Evolutionary conservation across 2,329 filamentous ascomycete genomes (phyloP), one percentile per base, ranked within the genome.

Genomic region (Cyphellophora europaea): DNA sequence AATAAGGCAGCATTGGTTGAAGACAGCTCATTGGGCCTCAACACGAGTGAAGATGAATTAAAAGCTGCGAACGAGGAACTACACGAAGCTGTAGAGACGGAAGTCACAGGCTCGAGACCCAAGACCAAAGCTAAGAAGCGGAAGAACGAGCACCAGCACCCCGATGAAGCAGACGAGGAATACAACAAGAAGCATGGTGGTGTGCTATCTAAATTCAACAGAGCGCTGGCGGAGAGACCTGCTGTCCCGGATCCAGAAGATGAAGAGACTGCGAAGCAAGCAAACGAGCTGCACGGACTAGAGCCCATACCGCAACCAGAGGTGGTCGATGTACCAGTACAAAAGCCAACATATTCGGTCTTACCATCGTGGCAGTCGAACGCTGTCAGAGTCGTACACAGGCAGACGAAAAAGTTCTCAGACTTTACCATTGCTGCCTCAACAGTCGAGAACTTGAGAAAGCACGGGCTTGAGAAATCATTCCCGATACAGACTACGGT

Each of bases 291-390:
- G 3, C 78, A 87, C 54, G 85, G 84, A 14, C 66, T 96, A 1
- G 77, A 82, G 37, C 87, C 86, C 5, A 66, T 94, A 13, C 87
- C 87, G 5, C 87, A 94, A 48, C 87, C 84, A 10, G 71, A 72
- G 19, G 31, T 41, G 30, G 35, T 56, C 13, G 53, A 56, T 34
- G 74, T 72, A 1, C 66, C 75, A 1, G 63, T 65, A 1, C 68
- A 72, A 33, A 69, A 71, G 35, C 76, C 80, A 2, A 71, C 72
- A n/a, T 87, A 85, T 56, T 79, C 86, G 18, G 82, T 82, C 1
- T 66, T 94, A 3, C 89, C 89, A 0, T 48, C 67, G 3, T 96
- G 89, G 89, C 67, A 95, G 10, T 71, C 81, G n/a, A 70, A 73
- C 16, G 31, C 36, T 27, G 33, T 39, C 12, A 33, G 23, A n/a